Evolutionary conservation across 345 rosid genomes (phyloP), one percentile per base, ranked within the genome.

Genomic region (Citrus sinensis): DNA sequence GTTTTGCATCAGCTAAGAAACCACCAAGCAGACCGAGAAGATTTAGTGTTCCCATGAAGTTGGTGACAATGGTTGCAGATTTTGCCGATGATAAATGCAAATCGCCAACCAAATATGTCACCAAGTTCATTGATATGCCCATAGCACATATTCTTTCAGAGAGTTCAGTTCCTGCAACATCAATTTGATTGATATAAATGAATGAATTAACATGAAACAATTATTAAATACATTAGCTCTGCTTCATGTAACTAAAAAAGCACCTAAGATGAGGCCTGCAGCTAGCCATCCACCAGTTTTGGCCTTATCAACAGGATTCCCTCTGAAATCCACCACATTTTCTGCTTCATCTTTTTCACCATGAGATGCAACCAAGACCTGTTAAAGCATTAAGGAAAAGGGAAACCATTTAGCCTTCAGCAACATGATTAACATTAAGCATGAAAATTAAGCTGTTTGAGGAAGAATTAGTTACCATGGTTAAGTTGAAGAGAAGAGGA

Each of bases 11-110:
- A 6, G 99, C 99, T 71, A 95, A 72, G 87, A 95, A 95, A 25
- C 99, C 99, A 51, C 97, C 94, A 0, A 93, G 90, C 54, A 95
- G 92, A 40, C 97, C 97, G 7, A 95, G 88, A 62, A 92, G 91
- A 77, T 92, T 91, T 78, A 93, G 97, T 42, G 98, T 89, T 46
- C 99, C 99, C 92, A 95, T 82, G 91, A 93, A 95, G 80, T 93
- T 92, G 79, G 97, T 95, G 17, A 91, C 93, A 30, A 92, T 84
- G 70, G 85, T 93, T 27, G 98, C 97, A 27, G 99, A 93, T 85
- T 89, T 87, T 3, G 99, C 90, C 2, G 96, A 85, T 73, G 96
- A 42, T 71, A 95, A 81, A 79, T 95, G 98, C 90, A 95, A 42
- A 79, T 87, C 89, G 51, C 90, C 93, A 9, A 91, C 97, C 67